Base-by-base conservation (phyloP, 768 basidiomycete genomes). In the Rhodosporidiobolus odoratus region DNA sequence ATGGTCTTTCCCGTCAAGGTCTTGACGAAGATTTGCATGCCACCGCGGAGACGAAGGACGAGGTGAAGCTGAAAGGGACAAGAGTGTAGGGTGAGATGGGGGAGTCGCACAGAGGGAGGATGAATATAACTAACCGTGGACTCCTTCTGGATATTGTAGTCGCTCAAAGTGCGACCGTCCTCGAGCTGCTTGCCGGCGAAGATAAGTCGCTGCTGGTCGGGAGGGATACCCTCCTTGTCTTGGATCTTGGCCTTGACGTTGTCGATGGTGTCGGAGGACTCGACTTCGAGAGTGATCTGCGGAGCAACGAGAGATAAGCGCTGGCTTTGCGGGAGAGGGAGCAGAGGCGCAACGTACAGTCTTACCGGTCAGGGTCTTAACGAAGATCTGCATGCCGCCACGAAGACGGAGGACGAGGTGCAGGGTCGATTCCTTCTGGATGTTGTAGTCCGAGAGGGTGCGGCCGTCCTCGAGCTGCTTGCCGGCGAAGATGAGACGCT, bases 171-270 rank as follows among this genome's bases (percentile, higher is more conserved):
- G 23, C 92, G 88, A 15, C 91, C 91, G 75, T 93, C 91, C 75
- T 93, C 91, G 7, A 93, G 82, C 79, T 93, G 91, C 81, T 94
- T 92, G 38, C 91, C 91, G 34, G 91, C 91, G 72, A 92, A 92
- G 79, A 92, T 93, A 12, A 92, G 83, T 54, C 91, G 89, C 76
- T 92, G 91, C 78, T 91, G 90, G 76, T 92, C 91, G 8, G 91
- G 91, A 67, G 91, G 92, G 74, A 94, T 96, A 69, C 87, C 91
- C 77, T 92, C 91, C 83, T 92, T 93, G 79, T 93, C 91, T 79
- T 92, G 91, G 47, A 93, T 92, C 85, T 92, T 93, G 47, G 89
- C 87, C 84, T 93, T 93, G n/a, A 92, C 90, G 74, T 92, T 91
- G 78, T 93, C 91, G 75, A 93, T 92, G 16, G 91, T 92, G 79